These are phyloP conservation scores for Grosmannia clavigera DNA, from an alignment of 2,329 filamentous ascomycete genomes.

Conservation along the genomic window DNA sequence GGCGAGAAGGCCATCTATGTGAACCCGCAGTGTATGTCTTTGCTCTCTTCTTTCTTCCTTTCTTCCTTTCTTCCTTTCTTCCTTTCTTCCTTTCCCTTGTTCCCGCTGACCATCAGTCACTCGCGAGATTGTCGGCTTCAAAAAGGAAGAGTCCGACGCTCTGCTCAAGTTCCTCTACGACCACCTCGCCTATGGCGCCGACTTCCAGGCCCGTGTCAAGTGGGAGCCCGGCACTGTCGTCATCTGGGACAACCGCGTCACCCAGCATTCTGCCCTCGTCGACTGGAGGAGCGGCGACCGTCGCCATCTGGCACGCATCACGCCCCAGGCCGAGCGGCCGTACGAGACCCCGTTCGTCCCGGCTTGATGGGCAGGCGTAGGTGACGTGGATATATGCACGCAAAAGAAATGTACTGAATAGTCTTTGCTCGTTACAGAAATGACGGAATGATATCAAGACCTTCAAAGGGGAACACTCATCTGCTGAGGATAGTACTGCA, in stretches of 20 bases:
- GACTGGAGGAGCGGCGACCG: constrained; percentile 74
- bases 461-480: not conserved
- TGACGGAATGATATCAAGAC: constrained; percentile 4
- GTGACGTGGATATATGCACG: not conserved
- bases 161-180: constrained; percentile 67
- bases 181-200: constrained; percentile 58
- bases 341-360: constrained; percentile 51
- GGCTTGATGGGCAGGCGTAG: not conserved
- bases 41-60: not conserved
- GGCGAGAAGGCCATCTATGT: constrained; percentile 76
- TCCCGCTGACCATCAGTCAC: constrained; percentile 44
- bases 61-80: not conserved
- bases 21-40: constrained; percentile 64
- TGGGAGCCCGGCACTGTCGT: constrained; percentile 74
- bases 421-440: not conserved
- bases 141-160: constrained; percentile 75
- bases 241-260: constrained; percentile 77
- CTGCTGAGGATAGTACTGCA: no score
- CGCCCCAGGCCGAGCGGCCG: constrained; percentile 68
- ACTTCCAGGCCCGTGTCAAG: constrained; percentile 62
- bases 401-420: not conserved
- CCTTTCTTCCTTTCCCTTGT: not conserved
- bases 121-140: constrained; percentile 66
- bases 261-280: constrained; percentile 64
- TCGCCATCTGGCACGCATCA: constrained; percentile 69